phyloP scores from a whole-genome alignment of 805 yeast species.

The Wickerhamiella lipophila region DNA sequence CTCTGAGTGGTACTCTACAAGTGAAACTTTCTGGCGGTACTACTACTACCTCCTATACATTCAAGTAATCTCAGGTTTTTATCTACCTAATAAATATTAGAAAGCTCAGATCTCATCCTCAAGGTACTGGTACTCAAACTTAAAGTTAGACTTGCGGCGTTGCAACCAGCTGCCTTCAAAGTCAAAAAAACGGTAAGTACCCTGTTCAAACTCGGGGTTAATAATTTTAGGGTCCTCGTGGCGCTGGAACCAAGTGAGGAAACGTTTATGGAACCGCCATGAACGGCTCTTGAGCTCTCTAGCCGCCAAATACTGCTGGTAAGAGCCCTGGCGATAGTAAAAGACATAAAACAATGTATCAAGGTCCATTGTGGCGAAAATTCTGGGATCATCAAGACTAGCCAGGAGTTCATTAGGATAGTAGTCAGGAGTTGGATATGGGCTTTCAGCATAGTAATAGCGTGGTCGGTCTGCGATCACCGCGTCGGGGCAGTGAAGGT shows the following conservation, averaged over 20 bases:
- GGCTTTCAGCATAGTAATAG: constrained; percentile 60
- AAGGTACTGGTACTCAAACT: constrained; percentile 35
- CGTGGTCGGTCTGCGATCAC: constrained; percentile 78
- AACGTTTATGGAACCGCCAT: constrained; percentile 66
- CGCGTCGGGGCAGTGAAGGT: constrained; percentile 86
- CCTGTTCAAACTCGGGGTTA: constrained; percentile 34
- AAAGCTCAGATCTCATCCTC: constrained; percentile 30
- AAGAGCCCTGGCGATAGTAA: constrained; percentile 68
- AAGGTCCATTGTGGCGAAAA: constrained; percentile 60
- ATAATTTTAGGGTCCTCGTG: constrained; percentile 41
- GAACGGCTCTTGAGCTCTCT: constrained; percentile 65
- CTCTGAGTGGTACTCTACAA: too few relatives aligned
- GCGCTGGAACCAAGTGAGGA: constrained; percentile 69
- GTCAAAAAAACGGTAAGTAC: constrained; percentile 72
- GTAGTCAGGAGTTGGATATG: constrained; percentile 79
- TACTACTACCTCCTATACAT: too few relatives aligned
- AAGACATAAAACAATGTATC: constrained; percentile 88
- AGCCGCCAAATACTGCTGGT: constrained; percentile 66
- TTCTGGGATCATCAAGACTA: constrained; percentile 40
- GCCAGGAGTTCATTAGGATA: constrained; percentile 72
- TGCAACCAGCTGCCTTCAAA: constrained; percentile 58
- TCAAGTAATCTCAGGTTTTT: not conserved
- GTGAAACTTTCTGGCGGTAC: too few relatives aligned
- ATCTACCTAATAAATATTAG: constrained; percentile 3
- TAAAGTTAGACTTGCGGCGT: constrained; percentile 47